phyloP scores from a whole-genome alignment of 2,329 filamentous ascomycete species.

The Domatiomyces globalis region DNA sequence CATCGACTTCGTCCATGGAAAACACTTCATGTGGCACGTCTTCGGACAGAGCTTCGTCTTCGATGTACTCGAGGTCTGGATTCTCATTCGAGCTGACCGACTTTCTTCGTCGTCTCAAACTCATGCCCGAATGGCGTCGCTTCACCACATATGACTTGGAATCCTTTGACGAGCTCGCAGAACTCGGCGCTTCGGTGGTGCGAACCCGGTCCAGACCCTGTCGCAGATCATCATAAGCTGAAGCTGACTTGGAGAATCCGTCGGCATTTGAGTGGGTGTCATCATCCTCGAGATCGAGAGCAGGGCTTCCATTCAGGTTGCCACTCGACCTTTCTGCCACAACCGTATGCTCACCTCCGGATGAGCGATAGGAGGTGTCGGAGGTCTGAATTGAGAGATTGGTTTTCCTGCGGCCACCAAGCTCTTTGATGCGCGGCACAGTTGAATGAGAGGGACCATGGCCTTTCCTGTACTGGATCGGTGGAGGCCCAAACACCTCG shows the following conservation, averaged over 20 bases:
- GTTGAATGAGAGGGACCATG: slow-evolving; percentile 50
- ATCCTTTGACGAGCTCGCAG: slow-evolving; percentile 6
- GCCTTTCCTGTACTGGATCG: slow-evolving; percentile 60
- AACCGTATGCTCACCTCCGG: neutral
- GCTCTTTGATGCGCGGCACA: slow-evolving; percentile 38
- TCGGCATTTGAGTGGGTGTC: neutral
- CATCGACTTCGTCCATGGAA: slow-evolving; percentile 46
- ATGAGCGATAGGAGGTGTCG: neutral
- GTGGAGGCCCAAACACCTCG: slow-evolving; percentile 75
- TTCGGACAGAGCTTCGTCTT: slow-evolving; percentile 73
- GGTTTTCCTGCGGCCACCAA: slow-evolving; percentile 21
- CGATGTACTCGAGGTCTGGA: slow-evolving; percentile 77
- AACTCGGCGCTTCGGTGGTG: slow-evolving; percentile 18
- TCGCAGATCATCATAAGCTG: slow-evolving; percentile 13
- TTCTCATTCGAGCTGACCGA: slow-evolving; percentile 49
- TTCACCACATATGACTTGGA: slow-evolving; percentile 7
- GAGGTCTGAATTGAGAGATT: slow-evolving; percentile 24
- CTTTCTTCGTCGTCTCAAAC: slow-evolving; percentile 60
- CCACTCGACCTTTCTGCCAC: slow-evolving; percentile 6
- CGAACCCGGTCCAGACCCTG: slow-evolving; percentile 23
- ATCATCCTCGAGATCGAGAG: neutral
- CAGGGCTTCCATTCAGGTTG: slow-evolving; percentile 17
- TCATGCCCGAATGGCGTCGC: slow-evolving; percentile 76
- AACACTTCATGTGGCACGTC: slow-evolving; percentile 62
- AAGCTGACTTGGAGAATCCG: slow-evolving; percentile 9